These are phyloP conservation scores for Millerozyma acaciae DNA, from an alignment of 805 yeast genomes.

Conservation along the genomic window DNA sequence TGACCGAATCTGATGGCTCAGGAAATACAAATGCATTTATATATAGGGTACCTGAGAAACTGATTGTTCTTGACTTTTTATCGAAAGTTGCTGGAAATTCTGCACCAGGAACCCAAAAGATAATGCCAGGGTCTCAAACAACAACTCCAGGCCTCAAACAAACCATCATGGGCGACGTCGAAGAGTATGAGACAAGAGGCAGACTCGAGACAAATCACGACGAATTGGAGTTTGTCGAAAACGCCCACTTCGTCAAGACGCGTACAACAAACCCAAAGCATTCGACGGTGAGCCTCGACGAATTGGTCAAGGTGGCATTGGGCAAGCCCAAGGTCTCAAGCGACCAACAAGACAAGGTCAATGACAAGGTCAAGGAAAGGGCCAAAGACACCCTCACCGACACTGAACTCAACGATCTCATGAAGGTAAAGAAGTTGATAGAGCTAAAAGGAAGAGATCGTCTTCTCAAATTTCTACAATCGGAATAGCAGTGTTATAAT, in stretches of 20 bases:
- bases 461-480: slow-evolving; percentile 53
- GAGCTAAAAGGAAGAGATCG: slow-evolving; percentile 66
- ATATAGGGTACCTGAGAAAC: slow-evolving; percentile 64
- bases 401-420: slow-evolving; percentile 48
- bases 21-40: slow-evolving; percentile 39
- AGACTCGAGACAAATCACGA: slow-evolving; percentile 11
- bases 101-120: slow-evolving; percentile 35
- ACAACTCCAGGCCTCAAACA: background rate
- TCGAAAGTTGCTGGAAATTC: slow-evolving; percentile 26
- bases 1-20: slow-evolving; percentile 13
- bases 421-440: slow-evolving; percentile 57
- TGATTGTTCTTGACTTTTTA: slow-evolving; percentile 66
- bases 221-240: slow-evolving; percentile 19
- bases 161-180: slow-evolving; percentile 17
- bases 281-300: slow-evolving; percentile 40
- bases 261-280: slow-evolving; percentile 16
- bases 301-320: slow-evolving; percentile 42
- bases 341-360: too few relatives aligned
- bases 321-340: slow-evolving; percentile 5
- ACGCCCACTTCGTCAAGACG: slow-evolving; percentile 27
- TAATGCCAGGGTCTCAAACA: slow-evolving; percentile 26
- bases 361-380: slow-evolving; percentile 10
- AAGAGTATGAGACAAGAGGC: slow-evolving; percentile 20
- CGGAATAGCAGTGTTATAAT: slow-evolving; percentile 8
- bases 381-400: slow-evolving; percentile 4